Conservation (phyloP, 2,329 filamentous ascomycete genomes). For the Curvularia lunata region DNA sequence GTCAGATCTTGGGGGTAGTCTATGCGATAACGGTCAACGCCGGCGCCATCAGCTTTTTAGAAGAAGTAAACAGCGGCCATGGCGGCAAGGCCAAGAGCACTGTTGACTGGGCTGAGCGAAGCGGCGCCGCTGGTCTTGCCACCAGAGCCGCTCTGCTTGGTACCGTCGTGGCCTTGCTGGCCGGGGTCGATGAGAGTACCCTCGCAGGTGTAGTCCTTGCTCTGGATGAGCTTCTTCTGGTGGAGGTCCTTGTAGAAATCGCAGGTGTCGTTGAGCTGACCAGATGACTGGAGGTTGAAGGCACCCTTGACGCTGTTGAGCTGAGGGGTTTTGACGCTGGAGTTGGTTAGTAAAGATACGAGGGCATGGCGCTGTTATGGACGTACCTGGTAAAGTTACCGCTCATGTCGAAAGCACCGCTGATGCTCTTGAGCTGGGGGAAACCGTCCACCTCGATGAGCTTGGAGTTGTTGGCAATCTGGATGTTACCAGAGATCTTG, state of each 20-base stretch:
- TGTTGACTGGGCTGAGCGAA: slow-evolving; percentile 50
- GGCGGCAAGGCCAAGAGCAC: slow-evolving; percentile 54
- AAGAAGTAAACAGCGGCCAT: slow-evolving; percentile 57
- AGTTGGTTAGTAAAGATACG: slow-evolving; percentile 39
- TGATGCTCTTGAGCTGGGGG: slow-evolving; percentile 69
- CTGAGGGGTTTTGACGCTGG: slow-evolving; percentile 72
- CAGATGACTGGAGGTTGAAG: slow-evolving; percentile 58
- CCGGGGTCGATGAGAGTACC: slow-evolving; percentile 49
- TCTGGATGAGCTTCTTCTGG: slow-evolving; percentile 52
- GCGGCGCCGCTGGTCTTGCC: slow-evolving; percentile 48
- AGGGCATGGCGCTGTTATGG: background rate
- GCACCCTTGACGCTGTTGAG: slow-evolving; percentile 56
- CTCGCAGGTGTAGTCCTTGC: slow-evolving; percentile 50
- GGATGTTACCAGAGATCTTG: slow-evolving; percentile 77
- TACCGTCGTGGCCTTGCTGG: slow-evolving; percentile 45
- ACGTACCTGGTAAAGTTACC: slow-evolving; percentile 85
- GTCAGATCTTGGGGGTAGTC: slow-evolving; percentile 46
- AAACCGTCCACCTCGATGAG: slow-evolving; percentile 72
- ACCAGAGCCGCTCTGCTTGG: slow-evolving; percentile 34
- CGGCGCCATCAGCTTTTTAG: slow-evolving; percentile 48
- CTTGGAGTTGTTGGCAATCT: slow-evolving; percentile 87
- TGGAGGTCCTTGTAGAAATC: slow-evolving; percentile 53
- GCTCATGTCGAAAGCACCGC: slow-evolving; percentile 81
- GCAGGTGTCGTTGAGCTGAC: slow-evolving; percentile 52
- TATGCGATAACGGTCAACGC: slow-evolving; percentile 49